A percentile compares a stretch with the other conserved stretches of the same genome.
Evolutionary conservation across 176 grass and related monocot species (phyloP).

Genomic region (Thalia dealbata): DNA sequence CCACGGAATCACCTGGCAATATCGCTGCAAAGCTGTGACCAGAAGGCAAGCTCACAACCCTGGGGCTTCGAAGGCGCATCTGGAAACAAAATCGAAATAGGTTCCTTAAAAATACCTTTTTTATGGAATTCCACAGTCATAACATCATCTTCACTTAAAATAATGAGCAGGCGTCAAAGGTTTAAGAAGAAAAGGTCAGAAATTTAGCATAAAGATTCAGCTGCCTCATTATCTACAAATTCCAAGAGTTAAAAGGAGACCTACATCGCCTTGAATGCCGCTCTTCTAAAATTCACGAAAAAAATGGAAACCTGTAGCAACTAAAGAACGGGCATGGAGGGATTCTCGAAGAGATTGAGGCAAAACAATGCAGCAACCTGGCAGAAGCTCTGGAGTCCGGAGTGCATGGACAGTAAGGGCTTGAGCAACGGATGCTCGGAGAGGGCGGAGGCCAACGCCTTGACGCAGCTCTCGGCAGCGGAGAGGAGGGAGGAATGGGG

Average conservation of each 20-base stretch:
- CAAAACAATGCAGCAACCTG: slow-evolving; percentile 32
- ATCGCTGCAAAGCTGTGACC: slow-evolving; percentile 64
- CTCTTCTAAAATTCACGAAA: not conserved
- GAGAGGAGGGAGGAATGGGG: slow-evolving; percentile 13
- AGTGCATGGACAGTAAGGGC: slow-evolving; percentile 44
- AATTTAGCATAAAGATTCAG: not conserved
- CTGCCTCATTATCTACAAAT: not conserved
- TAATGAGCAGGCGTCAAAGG: not conserved
- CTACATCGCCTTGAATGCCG: not conserved
- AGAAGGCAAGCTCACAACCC: slow-evolving; percentile 14
- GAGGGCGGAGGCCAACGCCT: slow-evolving; percentile 39
- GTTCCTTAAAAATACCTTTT: too few species aligned
- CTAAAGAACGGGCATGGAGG: too few species aligned
- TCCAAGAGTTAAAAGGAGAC: not conserved
- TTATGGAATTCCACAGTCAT: not conserved
- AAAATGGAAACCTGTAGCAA: not conserved
- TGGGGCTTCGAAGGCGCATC: slow-evolving; percentile 23
- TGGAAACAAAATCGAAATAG: slow-evolving; percentile 5
- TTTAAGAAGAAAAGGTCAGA: not conserved
- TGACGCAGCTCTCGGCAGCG: slow-evolving; percentile 29
- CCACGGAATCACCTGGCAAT: slow-evolving; percentile 66
- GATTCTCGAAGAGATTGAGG: not conserved
- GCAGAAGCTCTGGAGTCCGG: slow-evolving; percentile 52
- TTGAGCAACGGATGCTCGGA: slow-evolving; percentile 52
- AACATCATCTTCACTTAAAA: not conserved